Conservation (phyloP, 139 green algal genomes). For the Chlorella sorokiniana region DNA sequence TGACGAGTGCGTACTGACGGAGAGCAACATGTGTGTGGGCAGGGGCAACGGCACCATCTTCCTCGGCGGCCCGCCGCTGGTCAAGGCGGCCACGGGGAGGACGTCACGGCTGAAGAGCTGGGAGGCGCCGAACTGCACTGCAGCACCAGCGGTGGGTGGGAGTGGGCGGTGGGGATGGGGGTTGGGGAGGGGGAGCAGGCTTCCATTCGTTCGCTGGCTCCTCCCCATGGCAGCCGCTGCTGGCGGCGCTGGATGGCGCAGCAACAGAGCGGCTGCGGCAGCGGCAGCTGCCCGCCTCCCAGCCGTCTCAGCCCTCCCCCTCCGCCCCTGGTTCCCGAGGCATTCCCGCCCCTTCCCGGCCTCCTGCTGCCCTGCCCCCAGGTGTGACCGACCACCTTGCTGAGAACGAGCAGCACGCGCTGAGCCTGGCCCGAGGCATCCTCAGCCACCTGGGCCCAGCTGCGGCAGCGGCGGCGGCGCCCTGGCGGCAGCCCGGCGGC, state of each 20-base stretch:
- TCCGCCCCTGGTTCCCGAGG: not conserved
- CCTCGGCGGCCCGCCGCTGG: conserved; percentile 64
- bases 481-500: not conserved
- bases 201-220: too few relatives aligned
- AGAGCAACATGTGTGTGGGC: not conserved
- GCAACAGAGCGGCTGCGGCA: not conserved
- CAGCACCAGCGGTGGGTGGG: conserved; percentile 59
- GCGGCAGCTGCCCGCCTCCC: too few relatives aligned
- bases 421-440: conserved; percentile 77
- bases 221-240: too few relatives aligned
- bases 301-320: not conserved
- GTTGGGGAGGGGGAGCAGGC: too few relatives aligned
- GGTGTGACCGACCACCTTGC: conserved; percentile 84
- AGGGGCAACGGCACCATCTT: conserved; percentile 81
- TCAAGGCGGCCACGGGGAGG: conserved; percentile 89
- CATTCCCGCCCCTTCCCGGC: not conserved
- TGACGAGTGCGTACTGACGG: too few relatives aligned
- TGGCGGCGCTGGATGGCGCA: not conserved
- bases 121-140: conserved; percentile 89
- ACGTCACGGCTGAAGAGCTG: conserved; percentile 90
- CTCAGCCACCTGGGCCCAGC: conserved; percentile 47
- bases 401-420: conserved; percentile 84
- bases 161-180: not conserved
- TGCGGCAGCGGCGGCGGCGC: not conserved
- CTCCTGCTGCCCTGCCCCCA: not conserved